Conservation (phyloP, 106 monocot genomes). For the Vanilla planifolia region DNA sequence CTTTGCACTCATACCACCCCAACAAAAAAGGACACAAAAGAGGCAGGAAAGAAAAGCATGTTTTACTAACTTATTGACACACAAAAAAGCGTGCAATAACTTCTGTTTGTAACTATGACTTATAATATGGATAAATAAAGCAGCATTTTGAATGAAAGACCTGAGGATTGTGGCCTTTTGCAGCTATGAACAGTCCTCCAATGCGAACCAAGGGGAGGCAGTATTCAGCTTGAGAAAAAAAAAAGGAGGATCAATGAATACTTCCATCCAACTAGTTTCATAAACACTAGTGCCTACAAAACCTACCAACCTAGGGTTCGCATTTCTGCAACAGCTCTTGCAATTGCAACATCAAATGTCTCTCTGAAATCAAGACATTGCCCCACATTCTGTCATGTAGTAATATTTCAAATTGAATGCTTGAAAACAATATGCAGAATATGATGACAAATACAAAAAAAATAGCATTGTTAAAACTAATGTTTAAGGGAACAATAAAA, state of each 20-base stretch:
- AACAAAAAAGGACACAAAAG: too few relatives aligned
- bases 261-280: background rate
- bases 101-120: too few relatives aligned
- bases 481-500: too few relatives aligned
- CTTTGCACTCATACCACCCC: too few relatives aligned
- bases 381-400: conserved; percentile 81
- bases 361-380: conserved; percentile 72
- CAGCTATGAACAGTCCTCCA: conserved; percentile 93
- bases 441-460: background rate
- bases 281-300: background rate
- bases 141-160: conserved; percentile 20
- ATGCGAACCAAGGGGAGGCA: conserved; percentile 94
- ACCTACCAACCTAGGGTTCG: conserved; percentile 53
- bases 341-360: conserved; percentile 79
- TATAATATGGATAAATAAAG: too few relatives aligned
- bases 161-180: conserved; percentile 90
- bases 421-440: background rate
- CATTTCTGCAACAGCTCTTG: conserved; percentile 99
- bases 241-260: background rate
- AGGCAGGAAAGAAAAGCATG: too few relatives aligned
- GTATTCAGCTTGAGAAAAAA: conserved; percentile 62
- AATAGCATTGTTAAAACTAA: background rate
- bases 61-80: too few relatives aligned
- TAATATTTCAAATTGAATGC: conserved; percentile 8
- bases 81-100: too few relatives aligned